Evolutionary conservation across 2,329 filamentous ascomycete genomes (phyloP).

Genomic region (Tympanopsis confertula): DNA sequence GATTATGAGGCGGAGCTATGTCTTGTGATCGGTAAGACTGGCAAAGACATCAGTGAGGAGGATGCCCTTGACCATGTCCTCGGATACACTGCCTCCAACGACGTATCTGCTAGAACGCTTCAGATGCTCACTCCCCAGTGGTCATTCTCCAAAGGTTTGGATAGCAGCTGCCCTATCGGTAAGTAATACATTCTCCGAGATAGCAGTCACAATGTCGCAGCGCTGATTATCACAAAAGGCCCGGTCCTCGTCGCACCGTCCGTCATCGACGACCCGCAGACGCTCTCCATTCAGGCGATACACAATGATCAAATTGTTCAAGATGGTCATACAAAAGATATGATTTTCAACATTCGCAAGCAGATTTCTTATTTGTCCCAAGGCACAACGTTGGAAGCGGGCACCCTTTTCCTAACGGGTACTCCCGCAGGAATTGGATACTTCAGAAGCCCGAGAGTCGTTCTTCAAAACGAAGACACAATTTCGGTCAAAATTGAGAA

Average conservation of each 20-base stretch:
- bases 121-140: slow-evolving; percentile 9
- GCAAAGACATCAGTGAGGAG: slow-evolving; percentile 9
- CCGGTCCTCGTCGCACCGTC: slow-evolving; percentile 13
- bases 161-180: slow-evolving; percentile 13
- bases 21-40: slow-evolving; percentile 11
- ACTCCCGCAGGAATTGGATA: slow-evolving; percentile 14
- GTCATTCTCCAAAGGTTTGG: slow-evolving; percentile 12
- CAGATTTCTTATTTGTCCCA: background rate
- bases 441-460: slow-evolving; percentile 10
- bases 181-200: slow-evolving; percentile 3
- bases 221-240: slow-evolving; percentile 5
- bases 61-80: slow-evolving; percentile 10
- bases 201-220: too few relatives aligned
- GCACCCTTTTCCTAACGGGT: slow-evolving; percentile 27
- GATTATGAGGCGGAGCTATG: slow-evolving; percentile 17
- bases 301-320: background rate
- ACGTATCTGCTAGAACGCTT: slow-evolving; percentile 2
- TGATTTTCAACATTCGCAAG: background rate
- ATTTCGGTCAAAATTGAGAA: slow-evolving; percentile 14
- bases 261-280: slow-evolving; percentile 23
- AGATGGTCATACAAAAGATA: background rate
- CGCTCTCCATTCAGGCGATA: slow-evolving; percentile 25
- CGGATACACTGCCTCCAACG: slow-evolving; percentile 4
- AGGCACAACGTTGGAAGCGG: slow-evolving; percentile 23
- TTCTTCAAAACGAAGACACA: slow-evolving; percentile 14